Base-by-base conservation (phyloP, 345 rosid genomes). In the Rhodomyrtus tomentosa region DNA sequence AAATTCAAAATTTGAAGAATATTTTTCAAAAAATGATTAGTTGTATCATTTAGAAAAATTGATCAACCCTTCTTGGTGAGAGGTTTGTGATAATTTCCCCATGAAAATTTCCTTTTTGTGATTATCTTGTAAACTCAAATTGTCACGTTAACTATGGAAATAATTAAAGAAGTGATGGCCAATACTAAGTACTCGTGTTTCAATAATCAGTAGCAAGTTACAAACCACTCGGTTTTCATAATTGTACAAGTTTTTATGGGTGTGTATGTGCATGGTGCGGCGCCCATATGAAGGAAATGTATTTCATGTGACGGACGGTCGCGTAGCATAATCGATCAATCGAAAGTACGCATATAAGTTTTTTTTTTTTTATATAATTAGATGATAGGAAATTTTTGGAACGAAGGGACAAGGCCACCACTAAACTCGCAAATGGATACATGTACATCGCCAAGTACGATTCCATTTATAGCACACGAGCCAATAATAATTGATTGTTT, bases 21-120 rank as follows among this genome's bases (percentile, higher is more conserved):
- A 0, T 16, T 16, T 16, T 32, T 29, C 21, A 6, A 62, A 32
- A 5, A 62, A 32, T 62, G 11, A 62, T 62, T 29, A 11, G 22
- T 62, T 62, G 18, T 62, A 16, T 32, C 24, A 3, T 22, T 32
- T 62, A 32, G 22, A 68, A 32, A 62, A 32, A 16, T 18, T 32
- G 32, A 6, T 68, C 0, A 32, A 5, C 21, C 0, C 45, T 29
- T 32, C 45, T 32, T 32, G 13, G 32, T 2, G 0, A 1, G 24
- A 68, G 24, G 45, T 36, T 68, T 4, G 76, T 8, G 45, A 18
- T 16, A 32, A 68, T 68, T 68, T 68, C 42, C 10, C 13, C 24
- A 4, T 8, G 18, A 32, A 24, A 32, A 55, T 32, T 3, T 3
- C n/a, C 7, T 55, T 55, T 5, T 3, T 55, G 1, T 0, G 58